Evolutionary conservation across 257 asterid genomes (phyloP).

Genomic region (Fraxinus excelsior): DNA sequence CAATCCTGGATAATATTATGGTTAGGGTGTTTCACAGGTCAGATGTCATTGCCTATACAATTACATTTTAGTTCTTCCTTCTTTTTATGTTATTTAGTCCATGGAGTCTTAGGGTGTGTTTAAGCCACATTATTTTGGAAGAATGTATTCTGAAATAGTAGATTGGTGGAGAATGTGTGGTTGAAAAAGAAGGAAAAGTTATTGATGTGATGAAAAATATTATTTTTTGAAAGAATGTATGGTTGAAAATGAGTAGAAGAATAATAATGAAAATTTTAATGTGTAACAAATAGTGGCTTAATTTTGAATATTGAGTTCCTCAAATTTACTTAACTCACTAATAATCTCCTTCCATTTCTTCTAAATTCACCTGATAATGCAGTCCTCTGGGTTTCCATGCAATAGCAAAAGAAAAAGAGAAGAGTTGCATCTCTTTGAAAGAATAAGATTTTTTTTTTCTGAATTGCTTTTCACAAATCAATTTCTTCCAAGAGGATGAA

Average conservation of each 20-base stretch:
- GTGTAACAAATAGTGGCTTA: no score
- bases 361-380: slow-evolving; percentile 14
- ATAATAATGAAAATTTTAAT: no score
- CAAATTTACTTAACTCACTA: background rate
- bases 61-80: background rate
- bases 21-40: background rate
- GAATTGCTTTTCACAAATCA: slow-evolving; percentile 18
- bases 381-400: background rate
- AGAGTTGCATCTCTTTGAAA: slow-evolving; percentile 5
- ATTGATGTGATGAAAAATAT: no score
- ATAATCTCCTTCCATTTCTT: slow-evolving; percentile 2
- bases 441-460: background rate
- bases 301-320: background rate
- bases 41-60: background rate
- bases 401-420: background rate
- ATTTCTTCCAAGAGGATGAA: slow-evolving; percentile 10
- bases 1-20: background rate
- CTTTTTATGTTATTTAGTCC: background rate
- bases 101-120: no score
- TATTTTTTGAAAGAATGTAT: no score
- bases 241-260: no score
- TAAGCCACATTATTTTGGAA: no score
- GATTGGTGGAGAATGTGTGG: no score
- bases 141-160: no score
- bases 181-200: no score